Evolutionary conservation across 441 rosid species (phyloP).

Genomic region (Croton setiger): DNA sequence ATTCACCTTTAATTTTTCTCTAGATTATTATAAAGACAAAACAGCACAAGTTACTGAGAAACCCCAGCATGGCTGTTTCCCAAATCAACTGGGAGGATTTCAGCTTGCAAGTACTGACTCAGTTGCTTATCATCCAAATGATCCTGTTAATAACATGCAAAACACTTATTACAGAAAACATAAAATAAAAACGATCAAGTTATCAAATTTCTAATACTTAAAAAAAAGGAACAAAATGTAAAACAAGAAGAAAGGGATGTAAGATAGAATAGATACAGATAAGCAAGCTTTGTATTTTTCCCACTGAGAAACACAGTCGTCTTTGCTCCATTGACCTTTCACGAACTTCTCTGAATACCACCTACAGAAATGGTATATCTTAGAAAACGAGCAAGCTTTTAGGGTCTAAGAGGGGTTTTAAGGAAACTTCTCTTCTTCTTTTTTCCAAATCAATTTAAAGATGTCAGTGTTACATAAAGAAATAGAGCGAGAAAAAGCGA

Average conservation of each 20-base stretch:
- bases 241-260: not conserved
- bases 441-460: no score
- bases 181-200: not conserved
- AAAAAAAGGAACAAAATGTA: not conserved
- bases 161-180: not conserved
- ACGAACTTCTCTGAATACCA: slow-evolving; percentile 87
- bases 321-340: slow-evolving; percentile 77
- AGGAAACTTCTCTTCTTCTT: not conserved
- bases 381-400: not conserved
- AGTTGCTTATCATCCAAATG: slow-evolving; percentile 75
- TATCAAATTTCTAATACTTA: not conserved
- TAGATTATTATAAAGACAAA: not conserved
- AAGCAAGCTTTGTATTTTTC: slow-evolving; percentile 72
- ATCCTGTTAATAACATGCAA: slow-evolving; percentile 39
- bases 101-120: slow-evolving; percentile 66
- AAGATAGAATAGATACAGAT: slow-evolving; percentile 39
- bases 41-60: slow-evolving; percentile 14
- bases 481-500: not conserved
- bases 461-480: not conserved
- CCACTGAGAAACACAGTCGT: slow-evolving; percentile 72
- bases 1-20: not conserved
- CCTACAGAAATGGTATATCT: slow-evolving; percentile 26
- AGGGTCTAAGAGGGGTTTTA: slow-evolving; percentile 18
- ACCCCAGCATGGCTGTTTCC: slow-evolving; percentile 26
- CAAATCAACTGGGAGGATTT: slow-evolving; percentile 31